Percentiles rank a stretch among this genome's conserved stretches.
These are phyloP conservation scores for Papiliotrema terrestris DNA, from an alignment of 1,284 basidiomycete species.

Conservation along the genomic window DNA sequence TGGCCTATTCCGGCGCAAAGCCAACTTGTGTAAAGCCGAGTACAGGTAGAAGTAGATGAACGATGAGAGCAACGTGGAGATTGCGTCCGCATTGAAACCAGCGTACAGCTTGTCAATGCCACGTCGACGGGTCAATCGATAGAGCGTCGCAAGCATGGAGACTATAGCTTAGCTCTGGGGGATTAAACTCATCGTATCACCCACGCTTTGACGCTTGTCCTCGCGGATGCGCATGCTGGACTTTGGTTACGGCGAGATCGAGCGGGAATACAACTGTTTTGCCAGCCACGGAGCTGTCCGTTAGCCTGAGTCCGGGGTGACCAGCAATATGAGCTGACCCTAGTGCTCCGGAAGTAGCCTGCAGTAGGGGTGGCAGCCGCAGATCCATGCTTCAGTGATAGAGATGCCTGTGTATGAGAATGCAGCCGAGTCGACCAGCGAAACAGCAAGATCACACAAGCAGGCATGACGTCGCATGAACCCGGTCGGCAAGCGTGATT, in stretches of 20 bases:
- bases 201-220: slow-evolving; percentile 16
- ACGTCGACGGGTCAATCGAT: slow-evolving; percentile 19
- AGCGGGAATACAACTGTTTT: slow-evolving; percentile 53
- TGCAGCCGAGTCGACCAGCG: background rate
- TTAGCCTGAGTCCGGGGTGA: background rate
- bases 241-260: slow-evolving; percentile 49
- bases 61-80: slow-evolving; percentile 49
- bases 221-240: slow-evolving; percentile 31
- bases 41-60: slow-evolving; percentile 48
- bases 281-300: slow-evolving; percentile 41
- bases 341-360: slow-evolving; percentile 49
- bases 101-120: slow-evolving; percentile 37
- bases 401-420: background rate
- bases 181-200: no score
- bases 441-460: background rate
- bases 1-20: background rate
- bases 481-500: background rate
- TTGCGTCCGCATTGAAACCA: slow-evolving; percentile 47
- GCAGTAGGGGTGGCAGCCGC: slow-evolving; percentile 47
- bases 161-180: slow-evolving; percentile 20
- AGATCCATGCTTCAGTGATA: slow-evolving; percentile 24
- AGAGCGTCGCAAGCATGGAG: slow-evolving; percentile 20
- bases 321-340: slow-evolving; percentile 26
- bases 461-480: background rate
- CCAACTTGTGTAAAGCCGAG: slow-evolving; percentile 30